Conservation (phyloP, 805 yeast species). For the Metschnikowia cubensis region DNA sequence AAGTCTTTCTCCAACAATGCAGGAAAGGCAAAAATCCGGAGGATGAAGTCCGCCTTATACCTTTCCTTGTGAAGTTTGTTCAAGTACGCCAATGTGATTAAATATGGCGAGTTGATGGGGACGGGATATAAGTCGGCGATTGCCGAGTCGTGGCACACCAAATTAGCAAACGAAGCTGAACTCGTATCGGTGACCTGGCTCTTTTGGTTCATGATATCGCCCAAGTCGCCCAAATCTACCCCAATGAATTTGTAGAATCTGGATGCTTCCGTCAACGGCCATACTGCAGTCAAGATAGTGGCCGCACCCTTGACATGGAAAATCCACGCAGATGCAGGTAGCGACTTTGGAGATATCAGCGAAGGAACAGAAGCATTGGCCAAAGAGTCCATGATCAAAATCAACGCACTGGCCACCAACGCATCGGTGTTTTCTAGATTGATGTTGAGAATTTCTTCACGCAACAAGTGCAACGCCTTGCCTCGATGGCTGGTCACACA, state of each 20-base stretch:
- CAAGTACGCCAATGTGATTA: conserved; percentile 80
- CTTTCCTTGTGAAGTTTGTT: conserved; percentile 80
- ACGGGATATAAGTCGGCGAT: conserved; percentile 86
- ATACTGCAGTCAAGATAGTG: conserved; percentile 90
- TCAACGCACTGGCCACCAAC: conserved; percentile 84
- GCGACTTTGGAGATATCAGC: conserved; percentile 45
- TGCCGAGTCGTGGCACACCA: conserved; percentile 81
- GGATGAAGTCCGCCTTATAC: conserved; percentile 77
- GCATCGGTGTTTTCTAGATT: conserved; percentile 88
- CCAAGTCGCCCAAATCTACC: conserved; percentile 87
- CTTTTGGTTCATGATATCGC: conserved; percentile 55
- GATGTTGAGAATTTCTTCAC: conserved; percentile 84
- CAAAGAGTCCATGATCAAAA: conserved; percentile 86
- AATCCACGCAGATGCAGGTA: conserved; percentile 95
- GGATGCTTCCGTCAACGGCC: conserved; percentile 63
- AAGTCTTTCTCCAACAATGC: conserved; percentile 83
- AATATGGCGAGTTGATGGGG: conserved; percentile 75
- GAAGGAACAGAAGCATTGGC: conserved; percentile 79
- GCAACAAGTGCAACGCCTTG: conserved; percentile 72
- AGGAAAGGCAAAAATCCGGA: conserved; percentile 88
- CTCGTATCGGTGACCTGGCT: conserved; percentile 21
- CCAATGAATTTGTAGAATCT: conserved; percentile 54
- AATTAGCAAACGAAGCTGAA: conserved; percentile 45
- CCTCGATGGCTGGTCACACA: conserved; percentile 84
- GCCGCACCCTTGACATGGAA: conserved; percentile 98